Evolutionary conservation across 1,284 basidiomycete species (phyloP), one percentile per base, ranked within the genome.

Genomic region (Volvariella volvacea): DNA sequence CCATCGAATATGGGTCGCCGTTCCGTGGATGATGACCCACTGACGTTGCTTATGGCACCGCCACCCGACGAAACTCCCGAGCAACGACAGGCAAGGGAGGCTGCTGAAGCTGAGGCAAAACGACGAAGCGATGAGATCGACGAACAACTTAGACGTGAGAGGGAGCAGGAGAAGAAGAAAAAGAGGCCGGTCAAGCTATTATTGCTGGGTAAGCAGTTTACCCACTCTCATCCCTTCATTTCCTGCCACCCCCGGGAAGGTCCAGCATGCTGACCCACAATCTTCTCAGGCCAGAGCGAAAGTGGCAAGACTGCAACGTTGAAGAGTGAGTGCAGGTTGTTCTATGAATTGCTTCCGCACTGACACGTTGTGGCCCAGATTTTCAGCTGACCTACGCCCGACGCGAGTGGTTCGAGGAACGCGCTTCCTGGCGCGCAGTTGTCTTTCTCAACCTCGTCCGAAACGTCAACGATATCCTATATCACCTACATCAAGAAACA

Each of bases 401-500:
- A 21, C 67, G 71, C 42, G 76, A 82, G 55, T 84, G 86, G 79
- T 68, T 71, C 2, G 75, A 80, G 48, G 82, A 88, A 53, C 77
- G 76, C 41, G 64, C 70, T 2, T 75, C 82, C 22, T 88, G 87
- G 87, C 76, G 82, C 15, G 66, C 74, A 6, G 81, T 89, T 50
- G 80, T 89, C 51, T 80, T 82, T 55, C 74, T 88, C 58, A 82
- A 88, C 58, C 74, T 88, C 58, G 71, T 86, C 46, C 77, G 83
- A 48, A 83, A 80, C 50, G 71, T 85, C 55, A 74, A 78, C 52
- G 59, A 61, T 37, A 74, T 87, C 40, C 65, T 84, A 14, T 71
- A 82, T 41, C 59, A 71, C 37, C 63, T 86, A 45, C 52, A 62
- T n/a, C 68, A 69, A 21, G 80, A 81, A 52, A 76, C 83, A 69